Evolutionary conservation across 2,329 filamentous ascomycete species (phyloP).

Genomic region (Geosmithia putterillii): DNA sequence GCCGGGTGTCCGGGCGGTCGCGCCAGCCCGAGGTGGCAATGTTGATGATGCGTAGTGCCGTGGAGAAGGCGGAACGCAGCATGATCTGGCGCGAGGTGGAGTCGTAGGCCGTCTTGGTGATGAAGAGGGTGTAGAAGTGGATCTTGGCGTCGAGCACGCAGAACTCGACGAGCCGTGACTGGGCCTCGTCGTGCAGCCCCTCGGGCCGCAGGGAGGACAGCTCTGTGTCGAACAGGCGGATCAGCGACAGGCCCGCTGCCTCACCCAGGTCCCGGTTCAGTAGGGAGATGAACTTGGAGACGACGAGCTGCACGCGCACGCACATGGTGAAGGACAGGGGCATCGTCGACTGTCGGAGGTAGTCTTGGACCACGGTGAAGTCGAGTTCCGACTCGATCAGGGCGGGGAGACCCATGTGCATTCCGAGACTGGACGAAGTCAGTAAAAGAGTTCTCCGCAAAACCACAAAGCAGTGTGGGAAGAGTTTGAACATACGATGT

Average conservation of each 20-base stretch:
- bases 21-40: constrained; percentile 10
- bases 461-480: background rate
- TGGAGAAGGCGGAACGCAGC: constrained; percentile 12
- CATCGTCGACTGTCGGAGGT: constrained; percentile 9
- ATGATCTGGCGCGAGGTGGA: constrained; percentile 11
- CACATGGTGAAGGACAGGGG: constrained; percentile 11
- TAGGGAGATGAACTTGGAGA: constrained; percentile 13
- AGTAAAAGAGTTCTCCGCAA: background rate
- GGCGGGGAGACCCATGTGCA: constrained; percentile 15
- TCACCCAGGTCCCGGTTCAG: constrained; percentile 12
- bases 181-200: constrained; percentile 9
- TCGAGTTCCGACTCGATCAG: constrained; percentile 13
- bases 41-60: constrained; percentile 13
- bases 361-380: constrained; percentile 9
- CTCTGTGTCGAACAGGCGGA: constrained; percentile 15
- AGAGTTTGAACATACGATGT: constrained; percentile 10
- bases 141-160: constrained; percentile 13
- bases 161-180: constrained; percentile 11
- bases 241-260: constrained; percentile 12
- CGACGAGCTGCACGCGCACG: constrained; percentile 11
- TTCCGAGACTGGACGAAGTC: constrained; percentile 9
- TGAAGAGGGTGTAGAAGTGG: constrained; percentile 14
- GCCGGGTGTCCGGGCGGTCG: constrained; percentile 4
- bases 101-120: constrained; percentile 8
- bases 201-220: constrained; percentile 10